These are phyloP conservation scores for Syncephalis fuscata DNA, from an alignment of 371 early-diverging fungal species.

Conservation along the genomic window DNA sequence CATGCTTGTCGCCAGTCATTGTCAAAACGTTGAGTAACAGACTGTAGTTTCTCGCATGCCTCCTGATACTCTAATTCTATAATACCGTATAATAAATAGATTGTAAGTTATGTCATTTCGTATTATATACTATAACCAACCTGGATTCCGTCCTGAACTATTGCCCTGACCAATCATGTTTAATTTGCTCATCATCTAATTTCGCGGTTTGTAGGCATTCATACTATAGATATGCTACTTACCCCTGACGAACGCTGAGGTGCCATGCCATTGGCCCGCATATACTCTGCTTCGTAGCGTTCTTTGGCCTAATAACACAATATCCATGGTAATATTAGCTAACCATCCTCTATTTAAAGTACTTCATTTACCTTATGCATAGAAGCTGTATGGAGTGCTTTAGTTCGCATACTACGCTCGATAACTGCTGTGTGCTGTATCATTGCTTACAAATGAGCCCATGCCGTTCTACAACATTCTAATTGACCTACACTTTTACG, in stretches of 20 bases:
- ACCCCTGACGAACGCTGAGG: constrained; percentile 5
- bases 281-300: constrained; percentile 23
- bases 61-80: constrained; percentile 26
- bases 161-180: constrained; percentile 17
- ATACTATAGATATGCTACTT: constrained; percentile 4
- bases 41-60: constrained; percentile 17
- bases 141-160: constrained; percentile 4
- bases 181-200: constrained; percentile 15
- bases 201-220: constrained; percentile 2
- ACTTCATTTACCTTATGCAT: constrained; percentile 12
- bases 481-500: constrained; percentile 18
- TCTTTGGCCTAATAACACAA: constrained; percentile 13
- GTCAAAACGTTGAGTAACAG: constrained; percentile 25
- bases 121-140: background rate
- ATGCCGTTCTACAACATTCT: background rate
- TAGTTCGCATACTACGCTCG: constrained; percentile 20
- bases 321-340: background rate
- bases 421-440: constrained; percentile 18
- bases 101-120: background rate
- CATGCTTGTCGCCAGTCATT: constrained; percentile 23
- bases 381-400: constrained; percentile 12
- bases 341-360: background rate
- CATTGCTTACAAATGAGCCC: background rate
- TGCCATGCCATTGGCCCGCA: constrained; percentile 11
- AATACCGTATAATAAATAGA: background rate